A percentile compares a stretch with the other conserved stretches of the same genome.
phyloP scores from a whole-genome alignment of 169 alveolate genomes.

The Plasmodium sp. region DNA sequence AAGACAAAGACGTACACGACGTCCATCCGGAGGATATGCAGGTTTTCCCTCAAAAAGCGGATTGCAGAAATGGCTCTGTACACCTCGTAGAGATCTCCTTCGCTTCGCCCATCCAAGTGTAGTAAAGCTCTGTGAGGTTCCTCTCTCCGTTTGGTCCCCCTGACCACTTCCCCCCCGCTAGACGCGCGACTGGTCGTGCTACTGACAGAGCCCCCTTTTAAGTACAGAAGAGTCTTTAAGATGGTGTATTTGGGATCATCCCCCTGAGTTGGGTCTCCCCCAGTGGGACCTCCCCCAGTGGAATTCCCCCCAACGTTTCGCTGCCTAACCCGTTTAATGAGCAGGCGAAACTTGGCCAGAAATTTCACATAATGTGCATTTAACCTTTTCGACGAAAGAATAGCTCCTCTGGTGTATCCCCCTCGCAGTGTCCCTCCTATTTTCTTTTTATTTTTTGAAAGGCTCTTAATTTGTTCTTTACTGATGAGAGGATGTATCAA shows the following conservation, averaged over 20 bases:
- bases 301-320: background rate
- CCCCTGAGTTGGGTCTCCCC: background rate
- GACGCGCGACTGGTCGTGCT: background rate
- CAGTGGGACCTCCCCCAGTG: background rate
- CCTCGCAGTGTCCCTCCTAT: constrained; percentile 4
- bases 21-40: constrained; percentile 42
- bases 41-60: background rate
- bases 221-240: constrained; percentile 32
- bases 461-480: background rate
- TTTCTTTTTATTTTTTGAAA: constrained; percentile 29
- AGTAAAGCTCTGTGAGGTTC: background rate
- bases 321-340: background rate
- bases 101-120: background rate
- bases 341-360: background rate
- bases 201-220: constrained; percentile 7
- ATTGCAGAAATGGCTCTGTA: constrained; percentile 22
- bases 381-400: constrained; percentile 39
- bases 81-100: background rate
- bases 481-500: background rate
- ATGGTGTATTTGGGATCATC: background rate
- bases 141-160: background rate
- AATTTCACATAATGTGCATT: constrained; percentile 6
- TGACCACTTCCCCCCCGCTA: background rate
- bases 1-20: constrained; percentile 37
- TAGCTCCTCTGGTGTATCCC: background rate